phyloP scores from a whole-genome alignment of 2,329 filamentous ascomycete genomes.

The Xylaria sp. region DNA sequence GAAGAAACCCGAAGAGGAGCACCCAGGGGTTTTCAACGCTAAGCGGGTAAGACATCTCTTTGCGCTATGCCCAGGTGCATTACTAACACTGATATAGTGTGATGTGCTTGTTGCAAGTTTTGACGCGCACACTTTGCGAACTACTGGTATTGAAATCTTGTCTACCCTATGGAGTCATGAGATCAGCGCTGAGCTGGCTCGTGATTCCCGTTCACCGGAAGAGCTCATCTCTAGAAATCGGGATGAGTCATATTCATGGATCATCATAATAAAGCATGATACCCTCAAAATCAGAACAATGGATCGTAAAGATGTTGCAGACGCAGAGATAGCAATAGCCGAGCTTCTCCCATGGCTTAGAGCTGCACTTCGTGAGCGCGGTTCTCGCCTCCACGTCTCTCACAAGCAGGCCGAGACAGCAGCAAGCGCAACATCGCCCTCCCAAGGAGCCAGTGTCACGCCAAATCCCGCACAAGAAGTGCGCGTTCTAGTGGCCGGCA shows the following conservation, averaged over 20 bases:
- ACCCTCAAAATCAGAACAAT: constrained; percentile 83
- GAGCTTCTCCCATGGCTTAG: constrained; percentile 85
- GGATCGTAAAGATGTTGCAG: constrained; percentile 77
- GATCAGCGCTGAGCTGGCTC: constrained; percentile 88
- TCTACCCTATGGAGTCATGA: constrained; percentile 83
- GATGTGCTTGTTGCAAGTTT: constrained; percentile 93
- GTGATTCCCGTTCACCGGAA: constrained; percentile 81
- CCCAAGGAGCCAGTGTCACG: constrained; percentile 38
- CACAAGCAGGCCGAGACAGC: constrained; percentile 33
- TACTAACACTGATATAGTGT: constrained; percentile 63
- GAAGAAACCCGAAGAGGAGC: constrained; percentile 76
- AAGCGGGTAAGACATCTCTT: constrained; percentile 65
- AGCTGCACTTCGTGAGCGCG: constrained; percentile 82
- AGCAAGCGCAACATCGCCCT: constrained; percentile 27
- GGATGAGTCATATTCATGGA: constrained; percentile 84
- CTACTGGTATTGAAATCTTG: constrained; percentile 79
- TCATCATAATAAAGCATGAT: constrained; percentile 86
- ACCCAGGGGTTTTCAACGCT: constrained; percentile 67
- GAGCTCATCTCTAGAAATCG: constrained; percentile 81
- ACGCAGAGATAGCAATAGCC: constrained; percentile 77
- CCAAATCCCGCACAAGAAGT: constrained; percentile 74
- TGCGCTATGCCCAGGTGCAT: background rate
- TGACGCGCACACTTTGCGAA: constrained; percentile 79
- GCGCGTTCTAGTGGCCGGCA: constrained; percentile 83
- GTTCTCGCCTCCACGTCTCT: constrained; percentile 54